Percentiles rank a stretch among this genome's conserved stretches.
These are phyloP conservation scores for Alternaria longipes DNA, from an alignment of 2,329 filamentous ascomycete species.

Conservation along the genomic window DNA sequence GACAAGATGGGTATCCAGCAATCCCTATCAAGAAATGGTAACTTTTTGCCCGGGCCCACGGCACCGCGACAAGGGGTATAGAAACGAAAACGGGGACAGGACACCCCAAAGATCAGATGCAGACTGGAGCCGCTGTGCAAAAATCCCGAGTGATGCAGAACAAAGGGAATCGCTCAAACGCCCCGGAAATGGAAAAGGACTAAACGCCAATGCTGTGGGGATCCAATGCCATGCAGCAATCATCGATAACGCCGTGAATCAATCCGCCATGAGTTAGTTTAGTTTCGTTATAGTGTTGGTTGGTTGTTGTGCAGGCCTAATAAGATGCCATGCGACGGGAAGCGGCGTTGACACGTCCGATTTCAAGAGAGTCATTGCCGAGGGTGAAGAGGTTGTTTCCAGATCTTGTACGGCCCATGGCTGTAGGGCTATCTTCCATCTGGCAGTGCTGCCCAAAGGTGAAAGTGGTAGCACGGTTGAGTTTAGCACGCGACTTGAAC, in stretches of 20 bases:
- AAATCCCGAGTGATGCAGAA: conserved; percentile 36
- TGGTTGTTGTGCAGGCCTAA: conserved; percentile 31
- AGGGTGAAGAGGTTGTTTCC: conserved; percentile 43
- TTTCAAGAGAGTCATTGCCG: conserved; percentile 41
- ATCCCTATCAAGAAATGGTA: conserved; percentile 36
- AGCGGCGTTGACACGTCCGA: conserved; percentile 39
- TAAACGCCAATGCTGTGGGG: conserved; percentile 48
- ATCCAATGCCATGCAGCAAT: conserved; percentile 44
- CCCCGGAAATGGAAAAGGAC: conserved; percentile 40
- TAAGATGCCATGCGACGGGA: conserved; percentile 52
- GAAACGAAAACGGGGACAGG: conserved; percentile 43
- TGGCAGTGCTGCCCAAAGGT: conserved; percentile 82
- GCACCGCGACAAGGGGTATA: conserved; percentile 40
- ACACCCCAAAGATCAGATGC: conserved; percentile 28
- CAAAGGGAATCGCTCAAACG: conserved; percentile 50
- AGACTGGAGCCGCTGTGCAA: conserved; percentile 34
- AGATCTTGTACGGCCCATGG: conserved; percentile 46
- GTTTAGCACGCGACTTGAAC: conserved; percentile 74
- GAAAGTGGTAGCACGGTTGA: conserved; percentile 90
- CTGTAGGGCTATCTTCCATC: conserved; percentile 71
- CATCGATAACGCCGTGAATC: conserved; percentile 50
- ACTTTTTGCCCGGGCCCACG: conserved; percentile 28
- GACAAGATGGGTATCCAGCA: conserved; percentile 42
- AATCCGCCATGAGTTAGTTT: conserved; percentile 45
- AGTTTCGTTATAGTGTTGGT: conserved; percentile 46